A percentile compares a stretch with the other conserved stretches of the same genome.
Evolutionary conservation across 2,329 filamentous ascomycete genomes (phyloP).

Genomic region (Thermomyces lanuginosus): DNA sequence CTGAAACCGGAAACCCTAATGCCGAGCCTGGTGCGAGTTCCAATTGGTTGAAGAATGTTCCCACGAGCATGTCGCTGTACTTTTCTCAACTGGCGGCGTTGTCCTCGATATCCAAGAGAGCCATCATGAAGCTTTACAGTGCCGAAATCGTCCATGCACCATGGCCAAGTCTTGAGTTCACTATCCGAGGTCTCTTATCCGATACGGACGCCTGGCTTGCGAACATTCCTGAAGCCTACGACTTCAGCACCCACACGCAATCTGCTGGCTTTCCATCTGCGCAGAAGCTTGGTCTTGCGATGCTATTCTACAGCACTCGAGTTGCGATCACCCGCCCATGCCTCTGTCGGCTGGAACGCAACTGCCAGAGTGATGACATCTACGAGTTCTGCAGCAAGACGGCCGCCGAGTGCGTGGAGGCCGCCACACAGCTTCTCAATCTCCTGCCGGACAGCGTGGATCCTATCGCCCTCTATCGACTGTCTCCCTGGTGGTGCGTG

Average conservation of each 20-base stretch:
- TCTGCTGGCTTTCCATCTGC: slow-evolving; percentile 18
- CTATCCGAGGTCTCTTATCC: slow-evolving; percentile 21
- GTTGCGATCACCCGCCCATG: slow-evolving; percentile 29
- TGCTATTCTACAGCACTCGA: slow-evolving; percentile 28
- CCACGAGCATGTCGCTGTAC: slow-evolving; percentile 25
- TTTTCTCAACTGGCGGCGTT: slow-evolving; percentile 25
- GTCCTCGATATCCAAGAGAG: slow-evolving; percentile 21
- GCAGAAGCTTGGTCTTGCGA: slow-evolving; percentile 25
- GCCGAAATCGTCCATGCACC: slow-evolving; percentile 19
- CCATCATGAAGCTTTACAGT: slow-evolving; percentile 24
- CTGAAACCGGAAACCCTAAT: slow-evolving; percentile 6
- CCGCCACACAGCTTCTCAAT: slow-evolving; percentile 25
- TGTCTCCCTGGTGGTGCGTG: slow-evolving; percentile 30
- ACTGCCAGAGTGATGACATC: slow-evolving; percentile 16
- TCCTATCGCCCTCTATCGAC: slow-evolving; percentile 19
- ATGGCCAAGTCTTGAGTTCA: slow-evolving; percentile 24
- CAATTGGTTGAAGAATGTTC: slow-evolving; percentile 21
- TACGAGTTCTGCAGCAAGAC: slow-evolving; percentile 23
- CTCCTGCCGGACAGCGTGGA: slow-evolving; percentile 27
- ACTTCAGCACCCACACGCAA: slow-evolving; percentile 25
- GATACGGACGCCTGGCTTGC: slow-evolving; percentile 26
- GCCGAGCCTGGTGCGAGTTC: slow-evolving; percentile 10
- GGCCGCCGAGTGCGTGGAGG: slow-evolving; percentile 26
- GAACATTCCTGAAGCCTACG: slow-evolving; percentile 22
- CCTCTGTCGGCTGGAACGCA: slow-evolving; percentile 23